Conservation (phyloP, 2,329 filamentous ascomycete species). For the Hypoxylon sp. region DNA sequence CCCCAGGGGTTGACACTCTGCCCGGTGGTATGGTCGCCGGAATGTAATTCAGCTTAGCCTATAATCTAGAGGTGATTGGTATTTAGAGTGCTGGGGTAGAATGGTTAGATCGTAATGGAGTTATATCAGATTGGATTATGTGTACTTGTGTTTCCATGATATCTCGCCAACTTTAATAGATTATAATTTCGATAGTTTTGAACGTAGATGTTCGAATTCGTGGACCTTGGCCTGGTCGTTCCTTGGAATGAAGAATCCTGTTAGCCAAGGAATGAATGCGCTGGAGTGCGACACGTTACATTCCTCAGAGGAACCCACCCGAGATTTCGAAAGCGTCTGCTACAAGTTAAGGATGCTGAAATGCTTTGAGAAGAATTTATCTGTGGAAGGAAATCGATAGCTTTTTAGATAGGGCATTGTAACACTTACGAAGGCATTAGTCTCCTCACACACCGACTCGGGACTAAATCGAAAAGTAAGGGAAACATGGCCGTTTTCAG, state of each 20-base stretch:
- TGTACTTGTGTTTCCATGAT: background rate
- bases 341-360: background rate
- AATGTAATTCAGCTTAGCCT: constrained; percentile 16
- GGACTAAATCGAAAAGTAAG: background rate
- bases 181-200: background rate
- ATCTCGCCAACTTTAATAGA: background rate
- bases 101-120: background rate
- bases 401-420: background rate
- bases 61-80: background rate
- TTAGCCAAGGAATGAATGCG: background rate
- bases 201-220: background rate
- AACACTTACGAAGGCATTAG: background rate
- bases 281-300: background rate
- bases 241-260: background rate
- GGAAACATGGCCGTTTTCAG: constrained; percentile 24
- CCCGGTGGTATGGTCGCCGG: constrained; percentile 39
- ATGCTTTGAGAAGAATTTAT: background rate
- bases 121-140: background rate
- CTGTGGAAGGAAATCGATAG: background rate
- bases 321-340: background rate
- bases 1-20: constrained; percentile 31
- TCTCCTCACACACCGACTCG: background rate
- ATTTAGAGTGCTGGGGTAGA: background rate
- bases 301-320: background rate
- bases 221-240: background rate